Conservation (phyloP, 345 rosid genomes). For the Acer campestre region DNA sequence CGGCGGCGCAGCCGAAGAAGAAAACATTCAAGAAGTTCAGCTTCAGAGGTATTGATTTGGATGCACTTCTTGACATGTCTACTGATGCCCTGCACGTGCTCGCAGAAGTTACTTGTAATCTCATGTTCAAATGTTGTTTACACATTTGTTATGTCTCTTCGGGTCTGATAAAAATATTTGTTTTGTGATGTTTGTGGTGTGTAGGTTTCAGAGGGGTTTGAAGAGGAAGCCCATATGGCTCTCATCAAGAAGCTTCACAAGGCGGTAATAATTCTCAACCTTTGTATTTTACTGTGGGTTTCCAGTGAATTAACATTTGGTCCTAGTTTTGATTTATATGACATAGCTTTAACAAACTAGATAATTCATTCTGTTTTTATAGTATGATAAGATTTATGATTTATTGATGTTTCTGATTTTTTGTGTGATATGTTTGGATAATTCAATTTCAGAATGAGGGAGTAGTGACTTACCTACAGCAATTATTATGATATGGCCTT, state of each 20-base stretch:
- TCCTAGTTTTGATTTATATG: not conserved
- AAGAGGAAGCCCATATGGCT: conserved; percentile 90
- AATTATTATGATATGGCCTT: not conserved
- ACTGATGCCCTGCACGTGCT: too few species aligned
- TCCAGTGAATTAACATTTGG: not conserved
- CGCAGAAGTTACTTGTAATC: too few species aligned
- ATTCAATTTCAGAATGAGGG: not conserved
- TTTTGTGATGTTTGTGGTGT: not conserved
- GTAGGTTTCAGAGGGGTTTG: conserved; percentile 90
- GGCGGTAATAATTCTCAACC: conserved; percentile 49
- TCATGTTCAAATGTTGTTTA: not conserved
- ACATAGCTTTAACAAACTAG: not conserved
- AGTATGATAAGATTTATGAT: not conserved
- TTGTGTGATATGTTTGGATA: too few species aligned
- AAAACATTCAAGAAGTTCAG: too few species aligned
- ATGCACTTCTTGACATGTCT: too few species aligned
- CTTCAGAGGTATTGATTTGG: too few species aligned
- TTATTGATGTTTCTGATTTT: not conserved
- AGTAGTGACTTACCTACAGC: not conserved
- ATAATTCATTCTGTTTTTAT: too few species aligned
- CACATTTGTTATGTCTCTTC: not conserved
- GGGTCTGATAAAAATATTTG: not conserved
- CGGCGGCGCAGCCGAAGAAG: too few species aligned
- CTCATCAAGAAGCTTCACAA: conserved; percentile 78
- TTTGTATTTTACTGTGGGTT: not conserved